Evolutionary conservation across 225 moss, liverwort and hornwort genomes (phyloP), one percentile per base, ranked within the genome.

Genomic region (Rhytidiadelphus loreus): DNA sequence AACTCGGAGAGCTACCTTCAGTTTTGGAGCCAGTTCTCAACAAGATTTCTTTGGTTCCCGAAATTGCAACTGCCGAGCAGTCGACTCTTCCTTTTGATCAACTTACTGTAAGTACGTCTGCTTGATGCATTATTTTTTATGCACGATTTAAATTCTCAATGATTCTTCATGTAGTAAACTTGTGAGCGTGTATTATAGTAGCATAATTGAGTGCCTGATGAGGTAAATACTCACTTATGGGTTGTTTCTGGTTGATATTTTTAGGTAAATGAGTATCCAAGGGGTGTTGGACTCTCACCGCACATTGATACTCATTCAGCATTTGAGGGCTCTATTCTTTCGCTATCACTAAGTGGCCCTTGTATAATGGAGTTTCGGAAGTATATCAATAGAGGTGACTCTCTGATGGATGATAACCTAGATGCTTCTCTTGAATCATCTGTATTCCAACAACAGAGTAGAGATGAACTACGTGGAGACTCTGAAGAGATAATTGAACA

Each of bases 241-340:
- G 28, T 65, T 87, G 44, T 46, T 50, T 61, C 39, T 91, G 83
- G 85, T 53, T 87, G 86, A 32, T 76, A 33, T 70, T 58, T 89
- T 86, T 96, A 98, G 98, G 93, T 99, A 9, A 99, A 99, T 88
- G 99, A 99, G 78, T 99, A 99, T 92, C 96, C 96, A 60, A 96
- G 95, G 80, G 99, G 99, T 89, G 96, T 99, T 86, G 97, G 99
- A 82, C 93, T 99, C 82, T 99, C 99, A 46, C 99, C 99, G 37
- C 99, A 99, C 72, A 96, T 99, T 74, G 99, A 99, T 86, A 99
- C 99, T 35, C 99, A 99, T 81, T 99, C 99, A 90, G 97, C 99
- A 41, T 99, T 99, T 89, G 96, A 97, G 91, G 97, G 95, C 66
- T 95, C 96, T 58, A 97, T 99, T 86, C 84, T 97, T 84, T 99